A percentile compares a stretch with the other conserved stretches of the same genome.
phyloP scores from a whole-genome alignment of 192 early-diverging fungal species.

The Backusella mclennaniae region DNA sequence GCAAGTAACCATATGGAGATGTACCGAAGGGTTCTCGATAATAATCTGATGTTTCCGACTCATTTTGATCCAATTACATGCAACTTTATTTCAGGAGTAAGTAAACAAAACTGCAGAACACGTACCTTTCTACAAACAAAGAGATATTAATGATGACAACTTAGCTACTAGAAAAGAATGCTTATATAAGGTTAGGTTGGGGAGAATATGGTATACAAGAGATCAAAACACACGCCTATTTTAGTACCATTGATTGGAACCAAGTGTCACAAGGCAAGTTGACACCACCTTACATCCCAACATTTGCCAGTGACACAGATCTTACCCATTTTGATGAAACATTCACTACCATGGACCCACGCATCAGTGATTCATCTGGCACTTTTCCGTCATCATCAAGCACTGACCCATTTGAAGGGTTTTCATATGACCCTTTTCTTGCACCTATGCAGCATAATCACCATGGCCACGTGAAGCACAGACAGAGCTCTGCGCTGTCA shows the following conservation, averaged over 20 bases:
- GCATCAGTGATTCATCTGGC: constrained; percentile 28
- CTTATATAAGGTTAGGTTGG: constrained; percentile 58
- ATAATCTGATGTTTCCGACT: constrained; percentile 46
- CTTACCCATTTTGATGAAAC: constrained; percentile 53
- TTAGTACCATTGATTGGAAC: constrained; percentile 66
- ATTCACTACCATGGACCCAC: constrained; percentile 49
- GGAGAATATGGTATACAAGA: constrained; percentile 56
- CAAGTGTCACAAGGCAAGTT: constrained; percentile 60
- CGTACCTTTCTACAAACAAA: not conserved
- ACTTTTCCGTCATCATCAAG: not conserved
- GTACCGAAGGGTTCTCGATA: constrained; percentile 55
- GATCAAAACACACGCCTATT: constrained; percentile 73
- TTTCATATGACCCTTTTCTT: constrained; percentile 11
- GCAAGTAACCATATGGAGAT: constrained; percentile 55
- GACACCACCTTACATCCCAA: constrained; percentile 60
- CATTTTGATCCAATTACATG: constrained; percentile 42
- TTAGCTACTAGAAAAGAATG: constrained; percentile 56
- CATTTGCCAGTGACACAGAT: constrained; percentile 49
- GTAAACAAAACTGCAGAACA: constrained; percentile 10
- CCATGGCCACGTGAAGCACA: not conserved
- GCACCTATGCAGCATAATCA: not conserved
- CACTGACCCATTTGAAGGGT: constrained; percentile 15
- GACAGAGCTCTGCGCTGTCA: not conserved
- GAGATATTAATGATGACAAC: not conserved
- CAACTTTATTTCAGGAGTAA: constrained; percentile 45